phyloP scores from a whole-genome alignment of 2,329 filamentous ascomycete genomes.

The Aspergillus neotritici region DNA sequence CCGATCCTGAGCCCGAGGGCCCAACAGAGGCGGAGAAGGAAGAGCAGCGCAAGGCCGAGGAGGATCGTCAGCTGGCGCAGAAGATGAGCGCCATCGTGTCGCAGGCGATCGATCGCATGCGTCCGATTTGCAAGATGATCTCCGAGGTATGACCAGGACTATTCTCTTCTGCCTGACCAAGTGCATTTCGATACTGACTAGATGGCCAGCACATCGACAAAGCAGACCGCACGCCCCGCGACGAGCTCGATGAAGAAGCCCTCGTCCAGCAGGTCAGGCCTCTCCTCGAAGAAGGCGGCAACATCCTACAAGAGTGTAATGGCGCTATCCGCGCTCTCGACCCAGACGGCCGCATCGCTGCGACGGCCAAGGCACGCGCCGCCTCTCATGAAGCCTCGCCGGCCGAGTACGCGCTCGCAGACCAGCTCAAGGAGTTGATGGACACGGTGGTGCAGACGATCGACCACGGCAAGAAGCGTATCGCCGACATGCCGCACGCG shows the following conservation, averaged over 20 bases:
- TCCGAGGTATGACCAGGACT: constrained; percentile 55
- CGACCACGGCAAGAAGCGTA: constrained; percentile 80
- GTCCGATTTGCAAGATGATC: constrained; percentile 81
- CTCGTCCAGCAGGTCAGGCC: constrained; percentile 82
- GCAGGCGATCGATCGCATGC: constrained; percentile 75
- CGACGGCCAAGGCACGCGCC: constrained; percentile 76
- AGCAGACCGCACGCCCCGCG: constrained; percentile 73
- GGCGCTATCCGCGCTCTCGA: constrained; percentile 82
- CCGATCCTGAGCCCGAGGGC: constrained; percentile 33
- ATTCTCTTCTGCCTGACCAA: not conserved
- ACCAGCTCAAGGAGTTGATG: constrained; percentile 77
- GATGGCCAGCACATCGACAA: constrained; percentile 62
- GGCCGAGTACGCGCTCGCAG: constrained; percentile 79
- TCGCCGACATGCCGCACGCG: constrained; percentile 85
- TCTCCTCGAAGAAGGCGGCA: constrained; percentile 77
- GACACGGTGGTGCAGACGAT: constrained; percentile 75
- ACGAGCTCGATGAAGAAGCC: constrained; percentile 84
- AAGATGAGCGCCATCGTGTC: constrained; percentile 69
- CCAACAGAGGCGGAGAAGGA: constrained; percentile 34
- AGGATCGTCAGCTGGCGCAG: constrained; percentile 69
- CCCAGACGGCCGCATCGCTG: constrained; percentile 78
- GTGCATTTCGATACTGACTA: too few relatives aligned
- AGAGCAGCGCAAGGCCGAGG: constrained; percentile 56
- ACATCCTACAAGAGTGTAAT: constrained; percentile 79
- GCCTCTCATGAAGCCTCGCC: constrained; percentile 69